Evolutionary conservation across 352 stramenopile genomes (phyloP).

Genomic region (Pythium apleroticum): DNA sequence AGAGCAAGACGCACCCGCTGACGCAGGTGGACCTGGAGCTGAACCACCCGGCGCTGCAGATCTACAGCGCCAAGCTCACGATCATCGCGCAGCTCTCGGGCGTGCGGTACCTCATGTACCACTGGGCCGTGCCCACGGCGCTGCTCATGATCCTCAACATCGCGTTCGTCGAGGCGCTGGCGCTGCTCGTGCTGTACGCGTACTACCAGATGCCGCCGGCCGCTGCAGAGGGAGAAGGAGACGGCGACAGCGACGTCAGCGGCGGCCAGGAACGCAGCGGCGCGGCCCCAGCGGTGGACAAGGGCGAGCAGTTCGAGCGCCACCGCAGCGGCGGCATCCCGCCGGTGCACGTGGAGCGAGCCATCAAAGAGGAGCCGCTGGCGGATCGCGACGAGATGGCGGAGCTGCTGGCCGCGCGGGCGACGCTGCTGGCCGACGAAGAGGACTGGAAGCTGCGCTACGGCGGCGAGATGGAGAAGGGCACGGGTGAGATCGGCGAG

Average conservation of each 20-base stretch:
- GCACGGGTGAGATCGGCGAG: neutral
- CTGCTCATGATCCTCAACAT: slow-evolving; percentile 78
- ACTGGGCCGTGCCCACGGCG: slow-evolving; percentile 75
- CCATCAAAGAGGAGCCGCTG: slow-evolving; percentile 41
- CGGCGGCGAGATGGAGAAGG: slow-evolving; percentile 11
- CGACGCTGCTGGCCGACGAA: slow-evolving; percentile 30
- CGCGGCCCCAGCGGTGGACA: slow-evolving; percentile 19
- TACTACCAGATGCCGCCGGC: slow-evolving; percentile 51
- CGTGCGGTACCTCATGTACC: slow-evolving; percentile 85
- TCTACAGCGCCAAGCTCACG: slow-evolving; percentile 73
- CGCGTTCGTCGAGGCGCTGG: slow-evolving; percentile 66
- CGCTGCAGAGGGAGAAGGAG: neutral
- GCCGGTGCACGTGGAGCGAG: slow-evolving; percentile 34
- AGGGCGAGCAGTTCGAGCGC: slow-evolving; percentile 28
- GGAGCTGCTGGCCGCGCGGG: neutral
- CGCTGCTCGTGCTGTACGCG: slow-evolving; percentile 63
- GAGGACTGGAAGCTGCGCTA: slow-evolving; percentile 34
- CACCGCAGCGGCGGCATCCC: slow-evolving; percentile 30
- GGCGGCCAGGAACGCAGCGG: slow-evolving; percentile 10
- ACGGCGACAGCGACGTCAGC: slow-evolving; percentile 7
- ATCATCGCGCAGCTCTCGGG: slow-evolving; percentile 82
- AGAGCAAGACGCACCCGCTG: slow-evolving; percentile 53
- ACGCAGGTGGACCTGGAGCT: slow-evolving; percentile 50
- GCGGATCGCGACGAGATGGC: slow-evolving; percentile 13
- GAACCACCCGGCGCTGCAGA: slow-evolving; percentile 69